A percentile compares a stretch with the other conserved stretches of the same genome.
phyloP scores from a whole-genome alignment of 352 stramenopile species.

The Phytophthora multivora region DNA sequence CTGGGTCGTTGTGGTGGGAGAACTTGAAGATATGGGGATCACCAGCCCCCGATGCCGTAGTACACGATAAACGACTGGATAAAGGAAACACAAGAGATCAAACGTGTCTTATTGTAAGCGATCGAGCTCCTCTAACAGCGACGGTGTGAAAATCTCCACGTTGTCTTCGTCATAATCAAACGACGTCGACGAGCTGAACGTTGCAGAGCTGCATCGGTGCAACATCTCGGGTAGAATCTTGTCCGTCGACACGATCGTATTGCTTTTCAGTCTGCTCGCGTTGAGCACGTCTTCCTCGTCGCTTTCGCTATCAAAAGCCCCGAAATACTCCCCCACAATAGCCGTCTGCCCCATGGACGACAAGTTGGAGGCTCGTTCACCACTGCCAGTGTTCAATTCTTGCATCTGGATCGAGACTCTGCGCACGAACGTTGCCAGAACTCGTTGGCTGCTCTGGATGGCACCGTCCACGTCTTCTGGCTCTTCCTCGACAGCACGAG shows the following conservation, averaged over 20 bases:
- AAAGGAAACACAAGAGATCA: background rate
- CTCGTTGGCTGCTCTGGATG: slow-evolving; percentile 4
- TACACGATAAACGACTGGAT: no score
- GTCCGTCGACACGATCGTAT: background rate
- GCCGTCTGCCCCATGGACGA: slow-evolving; percentile 12
- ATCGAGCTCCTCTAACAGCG: slow-evolving; percentile 26
- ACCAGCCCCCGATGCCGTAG: no score
- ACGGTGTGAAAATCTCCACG: slow-evolving; percentile 2
- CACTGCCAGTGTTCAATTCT: slow-evolving; percentile 5
- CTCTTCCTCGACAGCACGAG: background rate
- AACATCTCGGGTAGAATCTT: slow-evolving; percentile 1
- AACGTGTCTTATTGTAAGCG: background rate
- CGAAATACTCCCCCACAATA: background rate
- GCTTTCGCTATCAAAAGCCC: background rate
- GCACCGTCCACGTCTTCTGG: background rate
- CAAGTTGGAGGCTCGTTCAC: slow-evolving; percentile 12
- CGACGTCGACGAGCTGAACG: slow-evolving; percentile 9
- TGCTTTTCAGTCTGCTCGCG: background rate
- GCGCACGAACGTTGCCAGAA: slow-evolving; percentile 9
- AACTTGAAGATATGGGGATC: no score
- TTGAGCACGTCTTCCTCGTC: slow-evolving; percentile 13
- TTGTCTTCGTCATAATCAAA: slow-evolving; percentile 3
- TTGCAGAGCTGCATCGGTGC: slow-evolving; percentile 11
- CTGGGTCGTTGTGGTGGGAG: no score
- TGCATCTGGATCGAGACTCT: slow-evolving; percentile 18